phyloP scores from a whole-genome alignment of 805 yeast genomes.

The Teunomyces atbi region DNA sequence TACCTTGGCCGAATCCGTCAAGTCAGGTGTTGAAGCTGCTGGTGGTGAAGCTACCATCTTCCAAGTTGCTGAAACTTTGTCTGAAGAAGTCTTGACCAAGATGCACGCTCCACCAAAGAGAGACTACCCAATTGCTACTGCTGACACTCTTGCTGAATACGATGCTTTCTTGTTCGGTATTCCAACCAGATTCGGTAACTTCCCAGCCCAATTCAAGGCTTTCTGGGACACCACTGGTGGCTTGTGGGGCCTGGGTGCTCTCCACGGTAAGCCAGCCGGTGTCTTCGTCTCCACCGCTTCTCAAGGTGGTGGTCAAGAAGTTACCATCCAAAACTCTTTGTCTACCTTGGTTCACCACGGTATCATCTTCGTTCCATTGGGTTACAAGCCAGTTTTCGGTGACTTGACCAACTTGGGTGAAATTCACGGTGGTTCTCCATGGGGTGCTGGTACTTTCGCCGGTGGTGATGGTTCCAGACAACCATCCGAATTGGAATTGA shows the following conservation, averaged over 20 bases:
- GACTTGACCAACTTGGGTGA: conserved; percentile 56
- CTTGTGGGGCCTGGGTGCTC: conserved; percentile 72
- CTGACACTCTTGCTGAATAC: conserved; percentile 56
- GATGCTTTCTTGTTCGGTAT: conserved; percentile 84
- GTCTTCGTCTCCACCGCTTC: conserved; percentile 73
- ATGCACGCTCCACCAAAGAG: conserved; percentile 60
- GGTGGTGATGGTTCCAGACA: conserved; percentile 75
- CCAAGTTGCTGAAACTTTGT: conserved; percentile 74
- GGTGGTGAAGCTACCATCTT: conserved; percentile 69
- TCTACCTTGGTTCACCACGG: conserved; percentile 78
- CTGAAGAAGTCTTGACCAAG: conserved; percentile 51
- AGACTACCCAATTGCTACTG: conserved; percentile 58
- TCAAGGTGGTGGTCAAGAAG: conserved; percentile 82
- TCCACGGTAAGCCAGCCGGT: conserved; percentile 73
- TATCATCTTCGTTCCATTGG: conserved; percentile 75
- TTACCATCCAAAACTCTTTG: conserved; percentile 61
- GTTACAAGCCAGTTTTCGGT: conserved; percentile 58
- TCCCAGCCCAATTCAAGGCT: conserved; percentile 74
- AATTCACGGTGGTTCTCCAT: conserved; percentile 77
- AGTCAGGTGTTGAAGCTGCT: conserved; percentile 66
- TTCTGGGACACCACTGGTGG: conserved; percentile 80
- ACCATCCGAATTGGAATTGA: conserved; percentile 62
- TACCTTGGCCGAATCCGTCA: conserved; percentile 62
- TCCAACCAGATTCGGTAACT: conserved; percentile 82
- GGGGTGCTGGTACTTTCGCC: conserved; percentile 84